Evolutionary conservation across 108 stramenopile genomes (phyloP), one percentile per base, ranked within the genome.

Genomic region (Cyclostephanos invisitatus): DNA sequence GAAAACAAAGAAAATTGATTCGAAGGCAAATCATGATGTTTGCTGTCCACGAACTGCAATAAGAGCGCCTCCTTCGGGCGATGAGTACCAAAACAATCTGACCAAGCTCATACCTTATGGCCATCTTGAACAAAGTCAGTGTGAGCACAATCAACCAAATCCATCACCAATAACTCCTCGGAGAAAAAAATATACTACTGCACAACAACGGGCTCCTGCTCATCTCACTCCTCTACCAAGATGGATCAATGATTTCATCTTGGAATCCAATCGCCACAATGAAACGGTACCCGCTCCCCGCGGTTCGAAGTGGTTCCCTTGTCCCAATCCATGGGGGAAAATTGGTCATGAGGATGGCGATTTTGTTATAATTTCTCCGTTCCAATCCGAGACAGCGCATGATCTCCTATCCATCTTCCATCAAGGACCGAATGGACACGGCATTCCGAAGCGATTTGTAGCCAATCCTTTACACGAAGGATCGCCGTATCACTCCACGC

Each of bases 301-400:
- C 51, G 71, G 71, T 5, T 57, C 83, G 6, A 73, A 70, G 29
- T 91, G 90, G 90, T 67, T 79, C 7, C 66, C 85, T 3, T 83
- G 82, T 36, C 64, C 55, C 7, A 83, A 89, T 74, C 90, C 90
- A 11, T 94, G 92, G 92, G 92, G 92, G 4, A 54, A 69, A 21
- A 50, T 73, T 32, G 89, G 87, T 6, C 67, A 81, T 51, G 40
- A 57, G 32, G 84, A 83, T 10, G 89, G 84, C 0, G 92, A 94
- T 67, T 77, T 89, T 44, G 76, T 91, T 25, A 28, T 94, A 2
- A 85, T 85, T 53, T 74, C 86, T 27, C 81, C 81, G 17, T 82
- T 73, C 25, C 75, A 76, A 42, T 72, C 78, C 54, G 79, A 38
- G 51, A 67, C 46, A 4, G 35, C n/a, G 73, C 77, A 78, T 29